These are phyloP conservation scores for Pseudonitzschia pungens DNA, from an alignment of 108 stramenopile species.

Conservation along the genomic window DNA sequence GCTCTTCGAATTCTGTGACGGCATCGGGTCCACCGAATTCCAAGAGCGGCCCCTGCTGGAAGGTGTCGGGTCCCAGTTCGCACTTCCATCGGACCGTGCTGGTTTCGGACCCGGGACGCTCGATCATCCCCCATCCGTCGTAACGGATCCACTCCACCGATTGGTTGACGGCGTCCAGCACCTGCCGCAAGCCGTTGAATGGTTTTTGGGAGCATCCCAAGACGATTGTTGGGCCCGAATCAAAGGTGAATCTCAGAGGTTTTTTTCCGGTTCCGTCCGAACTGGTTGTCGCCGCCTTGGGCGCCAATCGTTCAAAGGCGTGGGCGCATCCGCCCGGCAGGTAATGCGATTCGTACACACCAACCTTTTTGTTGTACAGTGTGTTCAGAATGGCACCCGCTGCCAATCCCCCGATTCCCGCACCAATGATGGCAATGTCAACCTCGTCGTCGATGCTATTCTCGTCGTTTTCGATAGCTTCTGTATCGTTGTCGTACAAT, in stretches of 20 bases:
- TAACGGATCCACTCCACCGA: slow-evolving; percentile 87
- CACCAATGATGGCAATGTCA: slow-evolving; percentile 82
- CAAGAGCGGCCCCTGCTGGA: slow-evolving; percentile 71
- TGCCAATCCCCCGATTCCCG: slow-evolving; percentile 89
- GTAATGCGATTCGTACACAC: slow-evolving; percentile 89
- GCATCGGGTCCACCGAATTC: slow-evolving; percentile 62
- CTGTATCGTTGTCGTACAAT: slow-evolving; percentile 6
- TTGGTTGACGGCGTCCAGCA: slow-evolving; percentile 79
- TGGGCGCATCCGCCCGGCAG: slow-evolving; percentile 90
- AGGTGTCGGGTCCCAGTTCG: slow-evolving; percentile 69
- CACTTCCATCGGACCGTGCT: slow-evolving; percentile 68
- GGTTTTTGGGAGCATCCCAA: slow-evolving; percentile 74
- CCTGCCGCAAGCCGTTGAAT: slow-evolving; percentile 84
- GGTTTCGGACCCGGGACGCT: slow-evolving; percentile 48
- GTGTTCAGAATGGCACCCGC: slow-evolving; percentile 86
- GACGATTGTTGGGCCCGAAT: slow-evolving; percentile 90
- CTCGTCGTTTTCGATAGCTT: neutral
- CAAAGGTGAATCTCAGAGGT: slow-evolving; percentile 67
- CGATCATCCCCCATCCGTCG: slow-evolving; percentile 92
- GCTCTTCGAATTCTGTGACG: slow-evolving; percentile 60
- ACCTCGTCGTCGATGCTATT: slow-evolving; percentile 34
- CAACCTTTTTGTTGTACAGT: slow-evolving; percentile 79
- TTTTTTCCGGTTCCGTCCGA: neutral
- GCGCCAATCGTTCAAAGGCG: slow-evolving; percentile 69
- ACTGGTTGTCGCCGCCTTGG: slow-evolving; percentile 6